Percentiles rank a stretch among this genome's conserved stretches.
phyloP scores from a whole-genome alignment of 768 basidiomycete genomes.

The Collybiopsis luxurians region DNA sequence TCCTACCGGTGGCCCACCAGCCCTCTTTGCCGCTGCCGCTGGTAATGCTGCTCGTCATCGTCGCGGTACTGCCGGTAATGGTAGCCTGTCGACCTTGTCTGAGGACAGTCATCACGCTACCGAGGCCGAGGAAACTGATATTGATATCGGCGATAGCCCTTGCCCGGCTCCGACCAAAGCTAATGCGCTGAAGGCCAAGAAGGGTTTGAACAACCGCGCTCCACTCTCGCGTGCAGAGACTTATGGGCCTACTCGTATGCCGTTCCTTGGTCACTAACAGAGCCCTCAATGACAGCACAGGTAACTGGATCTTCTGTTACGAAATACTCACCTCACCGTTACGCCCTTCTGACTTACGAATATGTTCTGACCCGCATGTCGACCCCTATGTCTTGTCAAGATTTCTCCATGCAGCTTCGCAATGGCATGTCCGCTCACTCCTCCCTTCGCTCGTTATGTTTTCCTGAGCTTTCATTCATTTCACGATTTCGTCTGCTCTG shows the following conservation, averaged over 20 bases:
- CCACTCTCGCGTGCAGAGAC: constrained; percentile 65
- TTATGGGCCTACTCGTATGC: constrained; percentile 61
- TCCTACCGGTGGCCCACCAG: constrained; percentile 47
- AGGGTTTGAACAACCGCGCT: constrained; percentile 23
- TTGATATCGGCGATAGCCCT: constrained; percentile 81
- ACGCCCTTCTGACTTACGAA: constrained; percentile 7
- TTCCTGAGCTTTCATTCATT: constrained; percentile 7
- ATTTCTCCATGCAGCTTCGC: constrained; percentile 14
- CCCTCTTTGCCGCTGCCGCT: constrained; percentile 70
- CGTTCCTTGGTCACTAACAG: constrained; percentile 6
- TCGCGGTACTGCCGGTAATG: constrained; percentile 38
- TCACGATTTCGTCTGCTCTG: not conserved
- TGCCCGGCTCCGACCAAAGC: constrained; percentile 77
- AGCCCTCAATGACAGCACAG: not conserved
- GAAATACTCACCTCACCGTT: not conserved
- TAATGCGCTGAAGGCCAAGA: constrained; percentile 55
- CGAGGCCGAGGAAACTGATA: constrained; percentile 73
- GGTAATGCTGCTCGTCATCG: constrained; percentile 66
- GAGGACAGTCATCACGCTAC: constrained; percentile 63
- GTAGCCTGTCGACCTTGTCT: constrained; percentile 55
- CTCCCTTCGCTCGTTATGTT: constrained; percentile 18
- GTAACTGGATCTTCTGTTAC: not conserved
- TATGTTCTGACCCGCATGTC: constrained; percentile 5
- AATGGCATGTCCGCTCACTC: constrained; percentile 23
- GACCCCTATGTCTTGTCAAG: not conserved